Evolutionary conservation across 345 rosid genomes (phyloP).

Genomic region (Pugionium cornutum): DNA sequence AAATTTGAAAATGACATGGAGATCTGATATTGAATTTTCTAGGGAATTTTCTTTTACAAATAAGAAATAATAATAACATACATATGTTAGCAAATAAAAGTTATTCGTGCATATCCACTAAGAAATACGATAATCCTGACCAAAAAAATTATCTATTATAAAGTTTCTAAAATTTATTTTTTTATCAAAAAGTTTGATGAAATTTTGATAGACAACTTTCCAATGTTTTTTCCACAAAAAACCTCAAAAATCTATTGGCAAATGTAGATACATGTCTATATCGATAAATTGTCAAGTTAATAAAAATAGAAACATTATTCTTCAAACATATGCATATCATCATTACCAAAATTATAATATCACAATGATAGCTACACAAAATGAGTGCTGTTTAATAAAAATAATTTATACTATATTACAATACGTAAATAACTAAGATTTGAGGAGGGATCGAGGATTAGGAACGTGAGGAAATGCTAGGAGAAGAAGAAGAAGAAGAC

Average conservation of each 20-base stretch:
- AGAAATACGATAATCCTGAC: too few relatives aligned
- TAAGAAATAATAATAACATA: too few relatives aligned
- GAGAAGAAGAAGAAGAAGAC: constrained; percentile 31
- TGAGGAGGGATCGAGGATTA: constrained; percentile 22
- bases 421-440: constrained; percentile 7
- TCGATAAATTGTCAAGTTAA: background rate
- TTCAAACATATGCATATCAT: constrained; percentile 6
- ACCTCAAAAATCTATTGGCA: too few relatives aligned
- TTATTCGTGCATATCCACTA: too few relatives aligned
- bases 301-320: background rate
- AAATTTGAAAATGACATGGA: background rate
- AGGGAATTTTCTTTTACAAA: too few relatives aligned
- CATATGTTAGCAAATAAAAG: too few relatives aligned
- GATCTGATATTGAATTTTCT: background rate
- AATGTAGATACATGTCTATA: too few relatives aligned
- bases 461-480: constrained; percentile 16
- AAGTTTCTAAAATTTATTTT: too few relatives aligned
- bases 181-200: too few relatives aligned
- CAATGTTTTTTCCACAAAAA: too few relatives aligned
- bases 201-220: too few relatives aligned
- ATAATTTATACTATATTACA: constrained; percentile 13
- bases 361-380: constrained; percentile 8
- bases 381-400: background rate
- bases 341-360: constrained; percentile 7
- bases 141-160: too few relatives aligned